Percentiles rank a stretch among this genome's conserved stretches.
Evolutionary conservation across 2,329 filamentous ascomycete genomes (phyloP).

Genomic region (Ceratocystis cubensis): DNA sequence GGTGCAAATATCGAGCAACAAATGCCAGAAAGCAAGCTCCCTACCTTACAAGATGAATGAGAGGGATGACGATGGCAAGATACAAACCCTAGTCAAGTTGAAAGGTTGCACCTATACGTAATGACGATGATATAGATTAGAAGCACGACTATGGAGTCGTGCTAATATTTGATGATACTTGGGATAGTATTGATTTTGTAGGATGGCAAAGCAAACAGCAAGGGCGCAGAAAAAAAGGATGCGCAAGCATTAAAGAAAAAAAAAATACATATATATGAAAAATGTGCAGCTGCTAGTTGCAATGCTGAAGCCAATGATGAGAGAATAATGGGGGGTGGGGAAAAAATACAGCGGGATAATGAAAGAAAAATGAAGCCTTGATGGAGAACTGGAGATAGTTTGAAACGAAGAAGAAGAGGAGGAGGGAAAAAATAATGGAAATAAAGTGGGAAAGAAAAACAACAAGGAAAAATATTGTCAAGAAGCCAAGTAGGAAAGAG

Average conservation of each 20-base stretch:
- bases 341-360: neutral
- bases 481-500: neutral
- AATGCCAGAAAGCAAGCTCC: neutral
- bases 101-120: neutral
- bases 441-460: neutral
- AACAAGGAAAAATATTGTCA: neutral
- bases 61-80: neutral
- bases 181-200: slow-evolving; percentile 4
- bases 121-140: slow-evolving; percentile 6
- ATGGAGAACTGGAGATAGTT: neutral
- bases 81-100: neutral
- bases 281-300: neutral
- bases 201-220: neutral
- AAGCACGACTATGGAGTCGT: neutral
- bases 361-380: neutral
- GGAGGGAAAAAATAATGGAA: neutral
- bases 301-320: neutral
- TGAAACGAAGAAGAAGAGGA: neutral
- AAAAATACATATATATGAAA: neutral
- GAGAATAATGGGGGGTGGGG: neutral
- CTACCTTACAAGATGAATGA: neutral
- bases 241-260: neutral
- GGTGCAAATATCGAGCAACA: neutral
- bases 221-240: neutral
- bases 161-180: neutral